Evolutionary conservation across 2,329 filamentous ascomycete genomes (phyloP), one percentile per base, ranked within the genome.

Genomic region (Dryadomyces quercivorus): DNA sequence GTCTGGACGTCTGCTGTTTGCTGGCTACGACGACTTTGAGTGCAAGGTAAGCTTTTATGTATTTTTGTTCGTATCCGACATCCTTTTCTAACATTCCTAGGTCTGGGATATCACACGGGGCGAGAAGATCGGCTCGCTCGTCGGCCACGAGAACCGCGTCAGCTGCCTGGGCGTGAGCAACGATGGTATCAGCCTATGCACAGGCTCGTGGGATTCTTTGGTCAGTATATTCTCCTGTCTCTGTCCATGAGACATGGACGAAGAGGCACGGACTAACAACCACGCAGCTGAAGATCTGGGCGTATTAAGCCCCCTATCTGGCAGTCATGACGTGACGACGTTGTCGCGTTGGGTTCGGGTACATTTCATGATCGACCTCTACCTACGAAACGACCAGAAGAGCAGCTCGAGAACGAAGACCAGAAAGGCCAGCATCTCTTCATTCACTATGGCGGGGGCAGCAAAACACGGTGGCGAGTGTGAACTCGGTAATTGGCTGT

Each of bases 131-230:
- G 93, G 93, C 67, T 95, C 91, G 55, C 79, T 98, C 57, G 92
- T 94, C 65, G 93, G 93, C 64, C 93, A 98, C 71, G 92, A 97
- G 73, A 98, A 98, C 77, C 87, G 93, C 62, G 93, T 98, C 69
- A 97, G 92, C 81, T 98, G 93, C 73, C 76, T 98, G 67, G 93
- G 93, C 62, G 93, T 98, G 64, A 97, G 92, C 78, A 97, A 97
- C 70, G 93, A 98, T 68, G 93, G 92, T 59, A 95, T 97, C 75
- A 97, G 92, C 76, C 78, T 98, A 75, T 97, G 93, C 81, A 98
- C 93, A 66, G 93, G 93, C 70, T 98, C 93, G 63, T 98, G 93
- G 93, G 93, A 98, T 75, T 96, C 93, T 65, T 80, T 95, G 78
- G 93, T 97, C 81, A 75, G 89, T 80, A 40, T 38, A 13, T 42